Percentiles rank a stretch among this genome's conserved stretches.
Conservation (phyloP, 148 eudicot species). For the Camellia lanceoleosa region DNA sequence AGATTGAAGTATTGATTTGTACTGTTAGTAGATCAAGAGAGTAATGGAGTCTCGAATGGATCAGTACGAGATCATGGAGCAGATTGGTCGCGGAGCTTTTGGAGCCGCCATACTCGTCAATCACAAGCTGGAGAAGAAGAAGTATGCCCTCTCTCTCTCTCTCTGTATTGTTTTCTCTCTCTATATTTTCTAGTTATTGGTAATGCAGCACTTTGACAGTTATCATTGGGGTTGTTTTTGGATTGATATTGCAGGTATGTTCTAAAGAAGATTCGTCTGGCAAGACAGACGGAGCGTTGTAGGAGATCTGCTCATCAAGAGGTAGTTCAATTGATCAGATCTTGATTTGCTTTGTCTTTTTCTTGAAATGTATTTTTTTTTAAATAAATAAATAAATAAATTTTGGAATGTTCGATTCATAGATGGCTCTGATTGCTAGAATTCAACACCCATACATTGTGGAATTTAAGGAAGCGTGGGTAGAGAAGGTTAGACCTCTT, state of each 20-base stretch:
- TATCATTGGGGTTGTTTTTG: constrained; percentile 3
- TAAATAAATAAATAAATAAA: not conserved
- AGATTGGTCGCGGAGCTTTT: constrained; percentile 96
- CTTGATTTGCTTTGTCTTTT: constrained; percentile 1
- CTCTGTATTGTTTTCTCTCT: not conserved
- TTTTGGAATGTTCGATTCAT: constrained; percentile 17
- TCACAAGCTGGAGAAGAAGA: constrained; percentile 81
- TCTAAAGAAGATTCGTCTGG: constrained; percentile 93
- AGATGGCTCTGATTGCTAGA: constrained; percentile 97
- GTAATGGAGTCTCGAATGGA: constrained; percentile 88
- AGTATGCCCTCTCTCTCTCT: constrained; percentile 33
- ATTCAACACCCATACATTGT: constrained; percentile 94
- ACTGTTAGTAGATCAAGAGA: constrained; percentile 6
- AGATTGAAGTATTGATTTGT: not conserved
- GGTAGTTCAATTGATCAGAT: constrained; percentile 34
- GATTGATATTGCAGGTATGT: constrained; percentile 58
- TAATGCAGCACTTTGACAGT: not conserved
- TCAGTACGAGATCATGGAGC: constrained; percentile 99
- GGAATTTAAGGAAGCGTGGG: constrained; percentile 98
- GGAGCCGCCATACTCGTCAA: constrained; percentile 96
- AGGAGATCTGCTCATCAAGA: constrained; percentile 99
- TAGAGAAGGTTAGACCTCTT: constrained; percentile 72
- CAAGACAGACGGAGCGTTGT: constrained; percentile 94
- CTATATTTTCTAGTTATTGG: not conserved
- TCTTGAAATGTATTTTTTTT: not conserved